Conservation (phyloP, 352 stramenopile genomes). For the Globisporangium polare region DNA sequence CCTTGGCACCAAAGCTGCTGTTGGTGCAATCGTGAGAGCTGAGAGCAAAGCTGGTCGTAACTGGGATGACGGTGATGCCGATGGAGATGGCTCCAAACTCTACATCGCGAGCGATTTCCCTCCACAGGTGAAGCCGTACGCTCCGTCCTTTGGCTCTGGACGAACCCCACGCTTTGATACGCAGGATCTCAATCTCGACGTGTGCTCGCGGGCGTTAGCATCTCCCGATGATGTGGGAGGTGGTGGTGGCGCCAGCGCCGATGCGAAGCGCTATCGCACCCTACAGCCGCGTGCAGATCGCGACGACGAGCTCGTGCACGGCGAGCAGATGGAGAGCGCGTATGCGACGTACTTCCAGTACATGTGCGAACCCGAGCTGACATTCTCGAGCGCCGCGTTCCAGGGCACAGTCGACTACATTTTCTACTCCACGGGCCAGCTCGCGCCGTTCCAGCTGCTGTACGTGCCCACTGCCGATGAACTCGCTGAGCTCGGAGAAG, state of each 20-base stretch:
- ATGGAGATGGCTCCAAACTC: conserved; percentile 7
- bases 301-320: conserved; percentile 50
- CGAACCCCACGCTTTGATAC: conserved; percentile 63
- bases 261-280: conserved; percentile 34
- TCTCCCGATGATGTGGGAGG: background rate
- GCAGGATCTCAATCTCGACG: conserved; percentile 27
- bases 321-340: conserved; percentile 65
- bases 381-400: conserved; percentile 52
- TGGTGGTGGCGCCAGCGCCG: conserved; percentile 13
- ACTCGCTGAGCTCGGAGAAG: conserved; percentile 36
- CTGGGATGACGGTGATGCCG: background rate
- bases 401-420: conserved; percentile 83
- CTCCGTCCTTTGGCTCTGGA: conserved; percentile 49
- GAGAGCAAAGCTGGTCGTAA: background rate
- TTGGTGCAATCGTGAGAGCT: background rate
- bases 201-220: conserved; percentile 33
- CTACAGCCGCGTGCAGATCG: conserved; percentile 34
- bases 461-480: conserved; percentile 42
- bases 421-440: conserved; percentile 59
- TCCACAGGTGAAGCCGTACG: conserved; percentile 48
- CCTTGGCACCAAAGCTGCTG: background rate
- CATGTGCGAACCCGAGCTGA: conserved; percentile 65
- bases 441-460: conserved; percentile 56
- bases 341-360: conserved; percentile 55
- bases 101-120: conserved; percentile 34